These are phyloP conservation scores for Saccharum officinarum DNA, from an alignment of 176 grass and related monocot genomes.

Conservation along the genomic window DNA sequence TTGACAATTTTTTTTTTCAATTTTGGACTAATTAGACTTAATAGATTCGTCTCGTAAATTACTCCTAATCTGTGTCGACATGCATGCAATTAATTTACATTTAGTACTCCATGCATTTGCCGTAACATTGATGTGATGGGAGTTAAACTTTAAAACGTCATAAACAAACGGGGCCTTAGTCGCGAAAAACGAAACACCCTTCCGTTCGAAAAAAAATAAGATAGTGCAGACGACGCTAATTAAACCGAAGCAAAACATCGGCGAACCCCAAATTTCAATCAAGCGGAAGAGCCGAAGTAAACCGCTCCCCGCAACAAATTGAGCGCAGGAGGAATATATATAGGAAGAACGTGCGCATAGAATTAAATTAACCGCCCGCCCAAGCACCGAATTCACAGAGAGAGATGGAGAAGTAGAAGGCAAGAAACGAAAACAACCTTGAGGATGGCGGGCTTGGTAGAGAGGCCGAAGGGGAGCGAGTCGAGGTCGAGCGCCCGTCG, in stretches of 20 bases:
- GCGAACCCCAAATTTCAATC: background rate
- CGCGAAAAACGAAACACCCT: background rate
- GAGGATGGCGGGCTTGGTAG: constrained; percentile 57
- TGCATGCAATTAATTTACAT: no score
- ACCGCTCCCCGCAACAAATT: background rate
- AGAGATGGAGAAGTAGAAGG: background rate
- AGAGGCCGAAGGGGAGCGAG: constrained; percentile 69
- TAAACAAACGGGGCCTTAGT: no score
- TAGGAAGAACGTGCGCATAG: no score
- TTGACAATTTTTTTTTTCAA: no score
- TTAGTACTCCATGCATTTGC: no score
- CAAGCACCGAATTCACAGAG: background rate
- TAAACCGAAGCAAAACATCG: background rate
- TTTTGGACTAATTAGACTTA: no score
- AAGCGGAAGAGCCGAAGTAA: background rate
- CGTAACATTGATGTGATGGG: no score
- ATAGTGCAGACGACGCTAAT: background rate
- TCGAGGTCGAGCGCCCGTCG: constrained; percentile 66
- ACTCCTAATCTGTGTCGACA: no score
- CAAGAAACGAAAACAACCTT: constrained; percentile 28
- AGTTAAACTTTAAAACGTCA: no score
- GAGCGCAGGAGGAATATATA: background rate
- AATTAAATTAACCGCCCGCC: background rate
- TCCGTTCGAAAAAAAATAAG: background rate
- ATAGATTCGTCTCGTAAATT: no score